Percentiles rank a stretch among this genome's conserved stretches.
phyloP scores from a whole-genome alignment of 495 filamentous ascomycete species.

The Lasiosphaeria ovina region DNA sequence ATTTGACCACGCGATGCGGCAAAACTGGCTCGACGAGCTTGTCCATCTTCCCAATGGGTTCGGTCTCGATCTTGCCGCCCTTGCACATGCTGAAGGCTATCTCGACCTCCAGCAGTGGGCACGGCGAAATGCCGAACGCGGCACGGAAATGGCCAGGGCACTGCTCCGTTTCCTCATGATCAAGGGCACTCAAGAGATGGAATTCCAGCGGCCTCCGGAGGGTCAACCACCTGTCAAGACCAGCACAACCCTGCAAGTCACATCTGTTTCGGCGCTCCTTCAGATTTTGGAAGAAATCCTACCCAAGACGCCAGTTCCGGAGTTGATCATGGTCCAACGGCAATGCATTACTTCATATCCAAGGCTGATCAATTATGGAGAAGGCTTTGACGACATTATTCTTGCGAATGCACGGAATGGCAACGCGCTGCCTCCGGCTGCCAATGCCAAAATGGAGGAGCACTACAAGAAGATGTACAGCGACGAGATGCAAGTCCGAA shows the following conservation, averaged over 20 bases:
- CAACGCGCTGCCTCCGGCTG: constrained; percentile 72
- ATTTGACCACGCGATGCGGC: constrained; percentile 74
- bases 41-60: constrained; percentile 73
- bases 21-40: constrained; percentile 79
- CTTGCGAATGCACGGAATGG: constrained; percentile 76
- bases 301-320: constrained; percentile 45
- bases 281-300: constrained; percentile 69
- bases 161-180: constrained; percentile 73
- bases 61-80: constrained; percentile 81
- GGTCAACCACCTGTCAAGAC: constrained; percentile 48
- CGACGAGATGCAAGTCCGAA: constrained; percentile 73
- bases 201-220: constrained; percentile 62
- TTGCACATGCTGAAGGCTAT: constrained; percentile 77
- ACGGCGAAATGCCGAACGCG: constrained; percentile 59
- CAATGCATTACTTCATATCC: constrained; percentile 90
- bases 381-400: constrained; percentile 85
- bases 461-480: constrained; percentile 96
- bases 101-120: constrained; percentile 84
- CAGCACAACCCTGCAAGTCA: constrained; percentile 65
- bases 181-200: constrained; percentile 79
- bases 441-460: constrained; percentile 90
- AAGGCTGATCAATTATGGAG: constrained; percentile 93
- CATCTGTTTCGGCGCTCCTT: constrained; percentile 79
- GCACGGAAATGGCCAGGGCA: constrained; percentile 58
- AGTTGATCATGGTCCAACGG: constrained; percentile 66